Conservation (phyloP, 768 basidiomycete species). For the Antrodiella citrinella region DNA sequence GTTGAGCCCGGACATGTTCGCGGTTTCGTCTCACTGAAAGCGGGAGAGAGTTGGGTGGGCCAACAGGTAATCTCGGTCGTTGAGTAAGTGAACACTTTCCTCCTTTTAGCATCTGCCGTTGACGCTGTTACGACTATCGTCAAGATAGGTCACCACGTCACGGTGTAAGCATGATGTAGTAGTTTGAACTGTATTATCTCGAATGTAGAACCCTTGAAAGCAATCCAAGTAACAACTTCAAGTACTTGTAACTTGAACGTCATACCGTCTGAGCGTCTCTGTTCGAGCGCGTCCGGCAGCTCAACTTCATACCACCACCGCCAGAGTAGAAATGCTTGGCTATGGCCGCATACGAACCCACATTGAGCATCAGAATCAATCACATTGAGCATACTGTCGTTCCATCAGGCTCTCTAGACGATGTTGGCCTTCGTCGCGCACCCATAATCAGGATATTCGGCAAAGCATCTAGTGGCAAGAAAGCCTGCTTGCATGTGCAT, state of each 20-base stretch:
- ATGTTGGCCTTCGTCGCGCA: constrained; percentile 47
- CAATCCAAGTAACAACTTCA: too few species aligned
- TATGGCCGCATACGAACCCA: constrained; percentile 14
- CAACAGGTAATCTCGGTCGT: constrained; percentile 56
- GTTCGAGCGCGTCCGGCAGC: not conserved
- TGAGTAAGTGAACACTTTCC: too few species aligned
- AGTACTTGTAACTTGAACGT: too few species aligned
- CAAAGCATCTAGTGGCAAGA: constrained; percentile 64
- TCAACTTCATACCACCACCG: not conserved
- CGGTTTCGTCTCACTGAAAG: constrained; percentile 55
- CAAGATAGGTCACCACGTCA: too few species aligned
- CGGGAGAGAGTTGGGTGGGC: constrained; percentile 70
- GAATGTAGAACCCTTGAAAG: too few species aligned
- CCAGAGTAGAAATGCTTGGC: constrained; percentile 1
- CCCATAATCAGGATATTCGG: constrained; percentile 88
- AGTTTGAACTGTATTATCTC: too few species aligned
- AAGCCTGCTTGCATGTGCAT: constrained; percentile 84
- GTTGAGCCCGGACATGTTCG: constrained; percentile 85
- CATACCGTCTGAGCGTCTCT: not conserved
- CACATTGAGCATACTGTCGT: constrained; percentile 59
- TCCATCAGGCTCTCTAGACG: constrained; percentile 57
- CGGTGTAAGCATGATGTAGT: too few species aligned
- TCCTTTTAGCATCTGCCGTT: too few species aligned
- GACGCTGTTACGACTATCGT: too few species aligned
- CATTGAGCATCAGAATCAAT: constrained; percentile 36